Conservation (phyloP, 2,329 filamentous ascomycete species). For the Neofusicoccum kwambonambiense region DNA sequence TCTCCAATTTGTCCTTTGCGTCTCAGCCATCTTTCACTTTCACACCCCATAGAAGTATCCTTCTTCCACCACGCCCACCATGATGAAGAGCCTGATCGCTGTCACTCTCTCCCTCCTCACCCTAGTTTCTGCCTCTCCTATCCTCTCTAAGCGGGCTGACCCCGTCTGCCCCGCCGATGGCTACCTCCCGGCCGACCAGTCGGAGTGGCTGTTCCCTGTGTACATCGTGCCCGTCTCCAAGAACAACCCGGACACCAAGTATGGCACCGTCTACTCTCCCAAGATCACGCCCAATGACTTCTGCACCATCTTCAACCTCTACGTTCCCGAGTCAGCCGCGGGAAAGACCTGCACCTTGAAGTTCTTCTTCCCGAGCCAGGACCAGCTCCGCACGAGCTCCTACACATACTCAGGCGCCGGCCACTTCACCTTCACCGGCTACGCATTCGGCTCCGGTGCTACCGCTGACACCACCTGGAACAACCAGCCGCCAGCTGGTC, state of each 20-base stretch:
- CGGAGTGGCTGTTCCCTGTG: constrained; percentile 18
- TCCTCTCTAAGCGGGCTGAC: constrained; percentile 11
- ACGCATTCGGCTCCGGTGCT: constrained; percentile 22
- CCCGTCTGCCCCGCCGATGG: constrained; percentile 20
- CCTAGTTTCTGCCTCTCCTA: constrained; percentile 16
- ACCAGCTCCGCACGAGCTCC: constrained; percentile 20
- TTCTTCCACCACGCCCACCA: constrained; percentile 8
- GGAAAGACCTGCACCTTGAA: constrained; percentile 24
- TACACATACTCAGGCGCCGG: constrained; percentile 21
- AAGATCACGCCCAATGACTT: too few species aligned
- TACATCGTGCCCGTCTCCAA: constrained; percentile 21
- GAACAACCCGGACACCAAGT: constrained; percentile 21
- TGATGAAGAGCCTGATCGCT: constrained; percentile 42
- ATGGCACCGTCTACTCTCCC: constrained; percentile 6
- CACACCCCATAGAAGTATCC: too few species aligned
- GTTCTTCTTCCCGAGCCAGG: constrained; percentile 21
- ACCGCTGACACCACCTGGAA: constrained; percentile 23
- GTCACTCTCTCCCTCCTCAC: constrained; percentile 5
- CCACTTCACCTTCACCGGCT: constrained; percentile 26
- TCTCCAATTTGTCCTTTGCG: too few species aligned
- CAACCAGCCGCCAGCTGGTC: constrained; percentile 23
- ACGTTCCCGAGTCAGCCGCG: constrained; percentile 21
- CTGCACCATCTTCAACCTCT: constrained; percentile 24
- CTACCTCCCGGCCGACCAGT: constrained; percentile 19
- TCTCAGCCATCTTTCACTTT: too few species aligned